Base-by-base conservation (phyloP, 345 rosid species). In the Citropsis articulata region DNA sequence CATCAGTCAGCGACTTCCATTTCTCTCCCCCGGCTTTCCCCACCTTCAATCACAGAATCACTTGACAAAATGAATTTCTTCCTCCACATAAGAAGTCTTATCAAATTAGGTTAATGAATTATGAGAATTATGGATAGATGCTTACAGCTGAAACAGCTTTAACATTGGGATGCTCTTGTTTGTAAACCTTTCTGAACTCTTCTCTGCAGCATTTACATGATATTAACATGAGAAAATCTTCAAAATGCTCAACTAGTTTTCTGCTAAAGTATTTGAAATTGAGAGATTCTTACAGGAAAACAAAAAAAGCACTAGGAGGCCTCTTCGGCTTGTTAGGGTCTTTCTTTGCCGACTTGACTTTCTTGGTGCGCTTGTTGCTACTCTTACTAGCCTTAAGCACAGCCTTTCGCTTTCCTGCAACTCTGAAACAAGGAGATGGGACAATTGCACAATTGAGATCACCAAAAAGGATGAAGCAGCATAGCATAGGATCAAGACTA, bases 291-390 rank as follows among this genome's bases (percentile, higher is more conserved):
- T 82, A 90, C 96, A 91, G 87, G 81, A 91, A 91, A 31, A 91
- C 92, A 78, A 91, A 91, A 86, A 91, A 91, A 67, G 96, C 93
- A 86, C 90, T 90, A 18, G 93, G 83, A 66, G 93, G 92, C 77
- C 93, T 89, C 88, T 91, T 91, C 9, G 93, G 92, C 84, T 90
- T 91, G 83, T 90, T 85, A 0, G 91, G 96, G 62, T 88, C 93
- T 79, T 91, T 90, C 84, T 89, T 86, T 6, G 84, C 88, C 56
- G 68, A 31, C 57, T 77, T 87, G 14, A 66, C 90, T 45, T 75
- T 85, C 87, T 79, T 86, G 36, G 83, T 69, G 25, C 60, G 78
- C 55, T 70, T 80, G 72, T 83, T 82, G 81, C 73, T 80, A 69
- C 87, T 82, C 61, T 77, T 87, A 9, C 75, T 84, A n/a, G 78